phyloP scores from a whole-genome alignment of 176 grass and related monocot species.

The Eragrostis nindensis region DNA sequence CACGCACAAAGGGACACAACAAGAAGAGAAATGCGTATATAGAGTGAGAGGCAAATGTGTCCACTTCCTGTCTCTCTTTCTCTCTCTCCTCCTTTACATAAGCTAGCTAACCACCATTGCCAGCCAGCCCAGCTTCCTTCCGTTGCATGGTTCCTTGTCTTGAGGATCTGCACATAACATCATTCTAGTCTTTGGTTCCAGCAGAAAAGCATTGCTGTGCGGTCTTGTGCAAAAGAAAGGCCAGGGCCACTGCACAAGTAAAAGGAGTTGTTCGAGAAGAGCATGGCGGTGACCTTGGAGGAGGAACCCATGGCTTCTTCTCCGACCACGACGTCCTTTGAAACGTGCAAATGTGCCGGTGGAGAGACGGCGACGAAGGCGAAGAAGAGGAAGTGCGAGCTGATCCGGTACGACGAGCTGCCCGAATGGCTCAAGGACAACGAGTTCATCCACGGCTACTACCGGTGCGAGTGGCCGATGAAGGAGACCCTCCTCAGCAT shows the following conservation, averaged over 20 bases:
- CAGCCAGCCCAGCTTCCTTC: constrained; percentile 21
- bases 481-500: constrained; percentile 79
- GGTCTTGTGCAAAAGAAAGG: constrained; percentile 33
- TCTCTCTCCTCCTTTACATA: background rate
- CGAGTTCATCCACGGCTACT: constrained; percentile 76
- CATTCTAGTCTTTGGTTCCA: background rate
- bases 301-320: constrained; percentile 53
- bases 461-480: constrained; percentile 83
- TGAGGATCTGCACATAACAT: constrained; percentile 14
- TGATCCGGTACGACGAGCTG: constrained; percentile 57
- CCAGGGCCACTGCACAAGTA: background rate
- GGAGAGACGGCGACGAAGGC: background rate
- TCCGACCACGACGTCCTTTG: background rate
- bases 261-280: constrained; percentile 20
- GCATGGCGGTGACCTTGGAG: constrained; percentile 31
- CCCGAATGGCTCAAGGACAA: constrained; percentile 89
- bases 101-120: constrained; percentile 42
- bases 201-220: background rate
- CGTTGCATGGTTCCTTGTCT: constrained; percentile 28
- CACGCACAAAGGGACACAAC: constrained; percentile 24
- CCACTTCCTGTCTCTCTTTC: constrained; percentile 14
- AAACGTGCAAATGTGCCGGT: constrained; percentile 1
- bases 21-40: background rate
- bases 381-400: constrained; percentile 41
- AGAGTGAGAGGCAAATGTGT: constrained; percentile 8